These are phyloP conservation scores for Microdochium nivale DNA, from an alignment of 2,329 filamentous ascomycete genomes.

Conservation along the genomic window DNA sequence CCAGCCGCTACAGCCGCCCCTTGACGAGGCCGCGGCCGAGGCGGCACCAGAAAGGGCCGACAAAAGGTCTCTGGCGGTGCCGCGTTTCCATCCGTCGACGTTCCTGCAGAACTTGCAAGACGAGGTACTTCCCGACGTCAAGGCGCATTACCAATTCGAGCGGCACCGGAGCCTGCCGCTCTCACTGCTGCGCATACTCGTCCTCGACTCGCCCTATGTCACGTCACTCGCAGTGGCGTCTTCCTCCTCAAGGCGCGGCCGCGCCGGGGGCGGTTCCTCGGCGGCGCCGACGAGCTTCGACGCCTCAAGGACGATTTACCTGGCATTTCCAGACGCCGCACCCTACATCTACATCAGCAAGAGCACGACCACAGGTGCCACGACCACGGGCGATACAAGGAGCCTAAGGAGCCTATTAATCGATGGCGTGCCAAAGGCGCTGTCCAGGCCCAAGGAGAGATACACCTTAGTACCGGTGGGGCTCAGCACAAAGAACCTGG, in stretches of 20 bases:
- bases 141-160: constrained; percentile 75
- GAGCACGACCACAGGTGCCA: constrained; percentile 32
- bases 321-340: constrained; percentile 75
- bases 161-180: constrained; percentile 62
- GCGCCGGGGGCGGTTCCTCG: constrained; percentile 7
- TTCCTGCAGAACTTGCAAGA: constrained; percentile 70
- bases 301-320: constrained; percentile 62
- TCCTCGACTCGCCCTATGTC: constrained; percentile 75
- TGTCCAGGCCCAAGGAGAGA: constrained; percentile 65
- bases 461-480: constrained; percentile 62
- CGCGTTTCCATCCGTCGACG: constrained; percentile 71
- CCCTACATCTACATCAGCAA: constrained; percentile 64
- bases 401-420: constrained; percentile 64
- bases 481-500: constrained; percentile 62
- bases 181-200: constrained; percentile 68
- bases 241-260: constrained; percentile 8
- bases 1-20: constrained; percentile 36
- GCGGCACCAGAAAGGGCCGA: constrained; percentile 31
- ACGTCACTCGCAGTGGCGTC: constrained; percentile 39
- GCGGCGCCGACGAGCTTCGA: constrained; percentile 40
- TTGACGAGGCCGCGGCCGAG: constrained; percentile 27
- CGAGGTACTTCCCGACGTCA: constrained; percentile 69
- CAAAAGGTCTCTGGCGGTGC: constrained; percentile 40
- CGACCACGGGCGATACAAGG: constrained; percentile 42
- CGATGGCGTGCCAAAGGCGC: constrained; percentile 72